phyloP scores from a whole-genome alignment of 495 filamentous ascomycete species.

The Podospora pseudocomata region DNA sequence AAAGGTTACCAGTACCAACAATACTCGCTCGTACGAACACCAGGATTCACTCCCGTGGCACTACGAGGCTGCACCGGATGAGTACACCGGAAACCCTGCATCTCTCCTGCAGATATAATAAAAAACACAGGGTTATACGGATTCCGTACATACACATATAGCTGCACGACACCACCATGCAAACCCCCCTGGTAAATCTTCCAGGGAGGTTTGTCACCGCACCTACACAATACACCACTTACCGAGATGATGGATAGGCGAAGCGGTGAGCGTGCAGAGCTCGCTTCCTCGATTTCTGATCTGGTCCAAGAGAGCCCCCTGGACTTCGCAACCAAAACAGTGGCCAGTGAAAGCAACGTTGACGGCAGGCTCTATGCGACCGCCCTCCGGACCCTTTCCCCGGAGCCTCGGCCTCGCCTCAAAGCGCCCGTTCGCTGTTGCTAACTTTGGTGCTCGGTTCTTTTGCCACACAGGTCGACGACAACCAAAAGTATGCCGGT shows the following conservation, averaged over 20 bases:
- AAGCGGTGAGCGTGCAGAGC: conserved; percentile 17
- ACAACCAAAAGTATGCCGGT: not conserved
- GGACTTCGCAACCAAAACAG: not conserved
- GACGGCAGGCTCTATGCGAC: not conserved
- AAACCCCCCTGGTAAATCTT: not conserved
- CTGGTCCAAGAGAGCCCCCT: not conserved
- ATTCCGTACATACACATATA: not conserved
- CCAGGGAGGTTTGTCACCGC: not conserved
- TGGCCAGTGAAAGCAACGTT: not conserved
- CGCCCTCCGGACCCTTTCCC: not conserved
- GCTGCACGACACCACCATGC: not conserved
- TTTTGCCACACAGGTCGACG: not conserved
- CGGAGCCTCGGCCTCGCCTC: not conserved
- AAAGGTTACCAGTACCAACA: not conserved
- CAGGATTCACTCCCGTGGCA: not conserved
- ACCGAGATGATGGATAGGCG: conserved; percentile 16
- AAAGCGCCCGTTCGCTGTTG: not conserved
- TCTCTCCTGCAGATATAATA: not conserved
- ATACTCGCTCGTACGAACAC: not conserved
- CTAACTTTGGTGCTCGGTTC: not conserved
- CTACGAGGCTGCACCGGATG: not conserved
- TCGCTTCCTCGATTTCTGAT: not conserved
- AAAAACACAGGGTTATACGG: too few species aligned
- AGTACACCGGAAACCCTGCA: conserved; percentile 2
- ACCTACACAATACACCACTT: not conserved